Evolutionary conservation across 306 rosid genomes (phyloP).

Genomic region (Dalbergia cochinchinensis): DNA sequence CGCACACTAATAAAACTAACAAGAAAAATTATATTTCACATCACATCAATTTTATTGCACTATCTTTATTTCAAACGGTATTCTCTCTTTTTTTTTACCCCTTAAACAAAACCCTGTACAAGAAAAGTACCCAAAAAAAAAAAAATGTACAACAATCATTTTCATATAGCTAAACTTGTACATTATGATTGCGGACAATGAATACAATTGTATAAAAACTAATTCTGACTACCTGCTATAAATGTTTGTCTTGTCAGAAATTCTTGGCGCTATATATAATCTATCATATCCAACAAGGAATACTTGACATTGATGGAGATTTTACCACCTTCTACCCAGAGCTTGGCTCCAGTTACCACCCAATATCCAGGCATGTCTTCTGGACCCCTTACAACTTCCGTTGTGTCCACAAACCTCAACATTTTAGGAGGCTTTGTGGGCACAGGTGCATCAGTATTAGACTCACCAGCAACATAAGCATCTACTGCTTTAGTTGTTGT

Average conservation of each 20-base stretch:
- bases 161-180: neutral
- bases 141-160: no score
- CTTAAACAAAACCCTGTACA: no score
- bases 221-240: neutral
- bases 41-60: no score
- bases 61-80: no score
- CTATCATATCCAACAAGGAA: conserved; percentile 63
- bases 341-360: conserved; percentile 81
- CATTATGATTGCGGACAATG: neutral
- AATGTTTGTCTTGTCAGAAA: conserved; percentile 23
- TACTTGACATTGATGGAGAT: conserved; percentile 66
- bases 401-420: conserved; percentile 58
- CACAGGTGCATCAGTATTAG: conserved; percentile 47
- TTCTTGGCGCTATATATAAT: conserved; percentile 25
- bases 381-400: conserved; percentile 72
- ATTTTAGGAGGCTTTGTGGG: conserved; percentile 63
- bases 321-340: conserved; percentile 58
- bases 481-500: conserved; percentile 50
- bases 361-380: conserved; percentile 71
- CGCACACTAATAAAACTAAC: no score
- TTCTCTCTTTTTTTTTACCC: no score
- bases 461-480: conserved; percentile 51
- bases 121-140: no score
- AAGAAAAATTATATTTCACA: no score
- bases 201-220: neutral